A percentile compares a stretch with the other conserved stretches of the same genome.
These are phyloP conservation scores for Aspergillus fijiensis DNA, from an alignment of 2,329 filamentous ascomycete species.

Conservation along the genomic window DNA sequence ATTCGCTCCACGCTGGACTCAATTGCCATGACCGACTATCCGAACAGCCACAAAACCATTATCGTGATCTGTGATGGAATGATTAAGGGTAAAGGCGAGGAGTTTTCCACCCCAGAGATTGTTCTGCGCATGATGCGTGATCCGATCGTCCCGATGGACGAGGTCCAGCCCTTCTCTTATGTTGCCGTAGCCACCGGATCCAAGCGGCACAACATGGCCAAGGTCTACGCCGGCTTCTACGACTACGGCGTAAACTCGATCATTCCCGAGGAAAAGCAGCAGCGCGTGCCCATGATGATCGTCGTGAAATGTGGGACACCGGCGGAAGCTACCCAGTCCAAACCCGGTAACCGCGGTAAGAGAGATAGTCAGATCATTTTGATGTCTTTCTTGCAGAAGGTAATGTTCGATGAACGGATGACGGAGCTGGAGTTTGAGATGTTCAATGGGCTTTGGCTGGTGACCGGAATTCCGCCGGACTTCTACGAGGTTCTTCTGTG, in stretches of 20 bases:
- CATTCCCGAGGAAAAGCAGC: slow-evolving; percentile 82
- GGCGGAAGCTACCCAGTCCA: slow-evolving; percentile 74
- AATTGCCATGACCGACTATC: slow-evolving; percentile 95
- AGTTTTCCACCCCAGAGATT: slow-evolving; percentile 83
- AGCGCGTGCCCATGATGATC: slow-evolving; percentile 96
- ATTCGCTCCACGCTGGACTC: slow-evolving; percentile 93
- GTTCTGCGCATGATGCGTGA: slow-evolving; percentile 94
- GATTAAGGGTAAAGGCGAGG: slow-evolving; percentile 93
- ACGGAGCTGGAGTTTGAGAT: slow-evolving; percentile 99
- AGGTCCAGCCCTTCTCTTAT: slow-evolving; percentile 90
- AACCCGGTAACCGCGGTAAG: slow-evolving; percentile 97
- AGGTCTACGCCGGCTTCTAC: slow-evolving; percentile 97
- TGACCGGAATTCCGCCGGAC: slow-evolving; percentile 96
- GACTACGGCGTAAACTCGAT: slow-evolving; percentile 82
- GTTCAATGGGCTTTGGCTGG: slow-evolving; percentile 99
- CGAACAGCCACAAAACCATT: slow-evolving; percentile 97
- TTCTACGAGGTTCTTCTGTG: slow-evolving; percentile 98
- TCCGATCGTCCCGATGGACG: slow-evolving; percentile 71
- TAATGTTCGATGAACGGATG: slow-evolving; percentile 99
- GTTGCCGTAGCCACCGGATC: slow-evolving; percentile 93
- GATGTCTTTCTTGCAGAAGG: slow-evolving; percentile 99
- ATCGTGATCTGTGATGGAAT: slow-evolving; percentile 95
- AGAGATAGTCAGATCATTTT: slow-evolving; percentile 98
- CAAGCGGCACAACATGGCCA: slow-evolving; percentile 99
- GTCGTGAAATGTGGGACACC: slow-evolving; percentile 95